Evolutionary conservation across 23 red algal genomes (phyloP), one percentile per base, ranked within the genome.

Genomic region (Gracilaria vermiculophylla): DNA sequence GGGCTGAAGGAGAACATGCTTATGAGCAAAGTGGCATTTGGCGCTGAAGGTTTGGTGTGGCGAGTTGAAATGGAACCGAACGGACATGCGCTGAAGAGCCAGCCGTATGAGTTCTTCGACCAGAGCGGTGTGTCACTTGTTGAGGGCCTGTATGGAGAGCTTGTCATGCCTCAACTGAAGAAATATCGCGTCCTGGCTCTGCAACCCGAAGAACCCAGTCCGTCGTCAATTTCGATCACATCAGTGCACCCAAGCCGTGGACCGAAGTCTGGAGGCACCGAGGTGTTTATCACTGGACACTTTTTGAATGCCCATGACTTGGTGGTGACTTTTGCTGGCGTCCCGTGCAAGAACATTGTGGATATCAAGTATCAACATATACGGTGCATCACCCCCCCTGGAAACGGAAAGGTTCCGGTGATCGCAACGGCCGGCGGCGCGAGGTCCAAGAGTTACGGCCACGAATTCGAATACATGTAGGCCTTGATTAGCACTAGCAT

Each of bases 141-240:
- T 34, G 36, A 78, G 51, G 66, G 51, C 11, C 77, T 64, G 32
- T 71, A 83, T 48, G 88, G 88, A 31, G 88, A 74, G 25, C 60
- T 92, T 56, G 66, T 92, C 19, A 92, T 92, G 88, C 88, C 88
- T 77, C 75, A 83, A 60, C 37, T 92, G 76, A 83, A 83, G 34
- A 67, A 83, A 53, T 69, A 81, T 29, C 55, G 43, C 19, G 48
- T 92, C 25, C 60, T 92, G 23, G 64, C 64, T 32, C 45, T 92
- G 77, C 28, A 29, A 49, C 20, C 88, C 6, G 77, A 62, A 8
- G 76, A 75, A 35, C 53, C 37, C 4, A 54, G 53, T 16, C 76
- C 75, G 15, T 0, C 16, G 47, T 21, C 28, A 9, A 36, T 83
- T 41, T 57, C 53, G 27, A 51, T 92, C 42, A 72, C 50, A 12